Evolutionary conservation across 2,329 filamentous ascomycete species (phyloP), one percentile per base, ranked within the genome.

Genomic region (Colletotrichum aenigma): DNA sequence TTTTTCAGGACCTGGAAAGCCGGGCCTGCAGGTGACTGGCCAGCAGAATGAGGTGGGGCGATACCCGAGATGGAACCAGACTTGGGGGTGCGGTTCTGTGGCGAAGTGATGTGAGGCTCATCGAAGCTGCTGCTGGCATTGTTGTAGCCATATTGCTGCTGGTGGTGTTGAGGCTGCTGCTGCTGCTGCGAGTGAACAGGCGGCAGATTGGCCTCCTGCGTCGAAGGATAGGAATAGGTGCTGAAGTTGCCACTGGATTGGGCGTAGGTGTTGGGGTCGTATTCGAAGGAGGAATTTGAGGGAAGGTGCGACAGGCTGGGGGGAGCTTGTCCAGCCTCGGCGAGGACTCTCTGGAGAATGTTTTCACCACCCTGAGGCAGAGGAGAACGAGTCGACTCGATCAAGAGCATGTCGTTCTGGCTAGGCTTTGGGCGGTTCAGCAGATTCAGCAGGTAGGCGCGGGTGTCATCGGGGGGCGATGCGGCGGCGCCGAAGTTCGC

Each of bases 361-460:
- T 75, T 76, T 52, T 79, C 75, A 43, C 76, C 75, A 30, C 76
- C 77, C 32, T 78, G 74, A 18, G 77, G 75, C 30, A 76, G 56
- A 52, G 69, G 75, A 30, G 86, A 84, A 70, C 87, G 86, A 26
- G 86, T 83, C 15, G 85, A 80, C 76, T 89, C 88, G 68, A 83
- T 81, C 76, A 85, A 79, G 7, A 84, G 81, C 77, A 86, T 85
- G 62, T 92, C 90, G 64, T 86, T 88, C 83, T 93, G 91, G 74
- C 89, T 88, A 15, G 92, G 91, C 85, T 93, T 96, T 68, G 94
- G 93, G 65, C 94, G 93, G 81, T 96, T 97, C 78, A 99, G 90
- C 74, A 98, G 89, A 80, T 95, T 94, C 77, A 98, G 91, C 64
- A 99, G 89, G 81, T 97, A 94, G 78, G 96, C 93, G 84, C 97